Conservation (phyloP, 2,329 filamentous ascomycete genomes). For the Penicillium sp. region DNA sequence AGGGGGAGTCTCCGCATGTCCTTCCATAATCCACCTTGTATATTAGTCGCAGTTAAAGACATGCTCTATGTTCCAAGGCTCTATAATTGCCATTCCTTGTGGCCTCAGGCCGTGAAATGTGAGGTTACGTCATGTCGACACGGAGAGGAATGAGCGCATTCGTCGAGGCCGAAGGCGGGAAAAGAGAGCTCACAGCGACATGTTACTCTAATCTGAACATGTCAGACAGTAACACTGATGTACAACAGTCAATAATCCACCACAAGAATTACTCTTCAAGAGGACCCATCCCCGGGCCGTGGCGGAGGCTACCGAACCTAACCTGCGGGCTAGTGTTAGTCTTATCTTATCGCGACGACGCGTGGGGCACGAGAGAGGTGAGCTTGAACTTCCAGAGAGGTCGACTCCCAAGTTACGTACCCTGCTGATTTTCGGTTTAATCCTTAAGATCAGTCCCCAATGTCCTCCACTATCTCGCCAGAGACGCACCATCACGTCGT, state of each 20-base stretch:
- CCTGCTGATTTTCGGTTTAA: neutral
- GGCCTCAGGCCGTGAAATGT: neutral
- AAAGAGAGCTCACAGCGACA: neutral
- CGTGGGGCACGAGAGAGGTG: neutral
- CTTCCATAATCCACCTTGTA: too few species aligned
- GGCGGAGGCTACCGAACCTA: neutral
- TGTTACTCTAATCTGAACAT: neutral
- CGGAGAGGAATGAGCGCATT: neutral
- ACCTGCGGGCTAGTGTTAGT: neutral
- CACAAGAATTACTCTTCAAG: neutral
- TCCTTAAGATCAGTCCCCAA: neutral
- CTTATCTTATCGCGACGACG: neutral
- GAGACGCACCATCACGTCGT: conserved; percentile 49
- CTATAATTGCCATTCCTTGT: neutral
- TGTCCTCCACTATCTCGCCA: conserved; percentile 19
- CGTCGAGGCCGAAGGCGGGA: neutral
- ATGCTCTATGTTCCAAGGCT: too few species aligned
- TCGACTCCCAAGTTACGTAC: neutral
- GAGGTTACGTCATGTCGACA: neutral
- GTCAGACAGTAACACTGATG: neutral
- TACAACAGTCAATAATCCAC: neutral
- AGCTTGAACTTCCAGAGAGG: neutral
- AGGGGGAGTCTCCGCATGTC: too few species aligned
- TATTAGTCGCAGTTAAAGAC: too few species aligned
- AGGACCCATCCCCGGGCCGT: neutral